Evolutionary conservation across 2,329 filamentous ascomycete genomes (phyloP).

Genomic region (Exserohilum rostratum): DNA sequence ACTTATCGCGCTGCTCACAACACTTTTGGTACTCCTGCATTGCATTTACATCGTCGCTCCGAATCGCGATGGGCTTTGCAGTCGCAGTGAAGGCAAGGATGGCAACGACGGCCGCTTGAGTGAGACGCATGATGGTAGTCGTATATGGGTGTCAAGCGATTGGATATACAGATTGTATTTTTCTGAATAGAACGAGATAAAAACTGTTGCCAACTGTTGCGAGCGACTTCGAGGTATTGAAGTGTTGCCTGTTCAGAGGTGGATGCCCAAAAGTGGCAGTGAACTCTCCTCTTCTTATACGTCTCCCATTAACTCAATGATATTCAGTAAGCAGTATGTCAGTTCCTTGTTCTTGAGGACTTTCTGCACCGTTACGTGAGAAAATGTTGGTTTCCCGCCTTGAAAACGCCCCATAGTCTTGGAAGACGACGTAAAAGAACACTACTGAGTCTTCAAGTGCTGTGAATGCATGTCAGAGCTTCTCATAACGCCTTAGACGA

Average conservation of each 20-base stretch:
- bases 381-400: neutral
- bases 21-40: conserved; percentile 13
- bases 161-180: conserved; percentile 5
- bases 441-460: neutral
- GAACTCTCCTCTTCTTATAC: conserved; percentile 9
- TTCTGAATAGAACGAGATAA: conserved; percentile 4
- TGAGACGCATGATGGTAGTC: conserved; percentile 16
- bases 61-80: conserved; percentile 18
- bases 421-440: neutral
- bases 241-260: conserved; percentile 4
- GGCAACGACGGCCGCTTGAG: conserved; percentile 20
- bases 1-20: conserved; percentile 5
- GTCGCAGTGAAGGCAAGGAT: conserved; percentile 19
- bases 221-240: conserved; percentile 1
- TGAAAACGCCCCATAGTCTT: neutral
- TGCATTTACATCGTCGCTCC: conserved; percentile 10
- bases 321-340: too few relatives aligned
- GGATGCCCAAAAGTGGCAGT: conserved; percentile 2
- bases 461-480: neutral
- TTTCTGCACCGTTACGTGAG: neutral
- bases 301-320: neutral
- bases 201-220: conserved; percentile 2
- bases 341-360: neutral
- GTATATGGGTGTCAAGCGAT: neutral
- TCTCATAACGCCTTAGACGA: neutral